Evolutionary conservation across 768 basidiomycete species (phyloP).

Genomic region (Termitomyces sp.): DNA sequence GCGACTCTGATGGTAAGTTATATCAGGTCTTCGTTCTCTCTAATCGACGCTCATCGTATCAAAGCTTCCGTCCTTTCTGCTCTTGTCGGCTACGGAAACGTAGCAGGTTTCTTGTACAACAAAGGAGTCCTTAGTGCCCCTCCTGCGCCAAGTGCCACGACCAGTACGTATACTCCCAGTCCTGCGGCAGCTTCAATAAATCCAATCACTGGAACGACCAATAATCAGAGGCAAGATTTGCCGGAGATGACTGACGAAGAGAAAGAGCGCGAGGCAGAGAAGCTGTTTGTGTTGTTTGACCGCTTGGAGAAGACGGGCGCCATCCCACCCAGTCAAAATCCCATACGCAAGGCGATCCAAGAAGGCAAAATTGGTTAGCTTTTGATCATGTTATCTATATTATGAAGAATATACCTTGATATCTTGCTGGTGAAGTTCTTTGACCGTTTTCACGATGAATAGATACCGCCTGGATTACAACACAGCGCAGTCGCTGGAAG

Average conservation of each 20-base stretch:
- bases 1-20: constrained; percentile 60
- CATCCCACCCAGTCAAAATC: constrained; percentile 60
- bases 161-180: constrained; percentile 24
- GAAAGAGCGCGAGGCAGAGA: constrained; percentile 91
- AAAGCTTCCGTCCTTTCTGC: constrained; percentile 65
- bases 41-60: not conserved
- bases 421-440: not conserved
- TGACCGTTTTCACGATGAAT: not conserved
- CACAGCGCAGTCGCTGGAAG: not conserved
- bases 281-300: constrained; percentile 87
- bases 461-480: too few species aligned
- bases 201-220: constrained; percentile 80
- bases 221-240: constrained; percentile 29
- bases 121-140: constrained; percentile 77
- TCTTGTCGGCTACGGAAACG: constrained; percentile 91
- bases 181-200: constrained; percentile 50
- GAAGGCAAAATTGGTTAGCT: constrained; percentile 15
- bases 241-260: constrained; percentile 90
- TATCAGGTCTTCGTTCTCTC: not conserved
- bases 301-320: constrained; percentile 76
- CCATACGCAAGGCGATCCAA: constrained; percentile 63
- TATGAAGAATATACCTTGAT: not conserved
- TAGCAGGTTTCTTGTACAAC: constrained; percentile 90
- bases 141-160: constrained; percentile 21
- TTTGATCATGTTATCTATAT: not conserved